phyloP scores from a whole-genome alignment of 2,329 filamentous ascomycete species.

The Aspergillus glaucus region DNA sequence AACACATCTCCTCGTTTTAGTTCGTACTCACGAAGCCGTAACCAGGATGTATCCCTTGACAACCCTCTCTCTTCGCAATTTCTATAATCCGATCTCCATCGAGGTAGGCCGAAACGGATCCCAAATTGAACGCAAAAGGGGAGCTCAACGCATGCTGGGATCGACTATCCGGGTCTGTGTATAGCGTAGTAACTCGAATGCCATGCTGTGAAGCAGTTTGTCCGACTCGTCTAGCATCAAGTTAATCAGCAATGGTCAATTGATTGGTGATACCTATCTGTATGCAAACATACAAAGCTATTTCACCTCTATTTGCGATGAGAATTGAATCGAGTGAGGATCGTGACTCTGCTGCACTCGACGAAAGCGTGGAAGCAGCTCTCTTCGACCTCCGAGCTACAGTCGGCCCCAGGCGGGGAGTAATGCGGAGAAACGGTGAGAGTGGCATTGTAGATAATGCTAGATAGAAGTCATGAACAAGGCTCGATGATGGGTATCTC shows the following conservation, averaged over 20 bases:
- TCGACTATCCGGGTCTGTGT: constrained; percentile 81
- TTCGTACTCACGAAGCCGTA: constrained; percentile 66
- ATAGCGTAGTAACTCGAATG: constrained; percentile 88
- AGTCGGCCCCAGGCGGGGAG: constrained; percentile 27
- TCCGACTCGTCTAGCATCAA: constrained; percentile 61
- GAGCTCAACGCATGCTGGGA: constrained; percentile 85
- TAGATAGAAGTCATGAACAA: neutral
- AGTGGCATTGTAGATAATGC: constrained; percentile 24
- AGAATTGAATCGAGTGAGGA: constrained; percentile 66
- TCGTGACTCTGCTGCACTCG: constrained; percentile 14
- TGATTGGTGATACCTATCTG: neutral
- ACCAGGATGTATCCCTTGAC: constrained; percentile 87
- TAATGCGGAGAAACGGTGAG: constrained; percentile 36
- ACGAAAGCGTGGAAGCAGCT: constrained; percentile 24
- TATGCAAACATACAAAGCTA: constrained; percentile 58
- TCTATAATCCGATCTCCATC: constrained; percentile 89
- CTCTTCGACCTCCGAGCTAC: constrained; percentile 22
- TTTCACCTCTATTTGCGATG: constrained; percentile 95
- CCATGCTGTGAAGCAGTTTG: constrained; percentile 81
- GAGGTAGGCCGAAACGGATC: constrained; percentile 77
- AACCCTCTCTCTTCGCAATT: constrained; percentile 77
- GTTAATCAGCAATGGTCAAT: constrained; percentile 3
- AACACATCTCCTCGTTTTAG: neutral
- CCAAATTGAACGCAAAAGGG: constrained; percentile 76
- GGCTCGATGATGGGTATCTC: neutral